A percentile compares a stretch with the other conserved stretches of the same genome.
phyloP scores from a whole-genome alignment of 2,329 filamentous ascomycete species.

The Alternaria ethzedia region DNA sequence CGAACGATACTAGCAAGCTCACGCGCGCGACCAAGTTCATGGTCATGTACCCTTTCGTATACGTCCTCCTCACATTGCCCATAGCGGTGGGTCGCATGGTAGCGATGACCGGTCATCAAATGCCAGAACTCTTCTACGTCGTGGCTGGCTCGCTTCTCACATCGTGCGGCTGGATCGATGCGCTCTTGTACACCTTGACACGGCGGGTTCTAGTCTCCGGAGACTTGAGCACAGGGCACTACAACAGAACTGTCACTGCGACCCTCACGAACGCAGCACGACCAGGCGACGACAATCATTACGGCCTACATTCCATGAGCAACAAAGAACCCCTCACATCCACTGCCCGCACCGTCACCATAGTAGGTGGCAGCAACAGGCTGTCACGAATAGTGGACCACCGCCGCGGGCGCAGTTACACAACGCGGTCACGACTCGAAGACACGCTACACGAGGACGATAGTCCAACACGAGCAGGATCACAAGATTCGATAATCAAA shows the following conservation, averaged over 20 bases:
- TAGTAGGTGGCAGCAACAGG: slow-evolving; percentile 41
- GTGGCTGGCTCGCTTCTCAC: slow-evolving; percentile 65
- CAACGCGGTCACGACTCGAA: slow-evolving; percentile 16
- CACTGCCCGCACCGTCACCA: slow-evolving; percentile 41
- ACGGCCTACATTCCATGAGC: slow-evolving; percentile 38
- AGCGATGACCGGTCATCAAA: slow-evolving; percentile 45
- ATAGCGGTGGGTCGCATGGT: slow-evolving; percentile 58
- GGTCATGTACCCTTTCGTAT: slow-evolving; percentile 69
- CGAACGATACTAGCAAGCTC: slow-evolving; percentile 44
- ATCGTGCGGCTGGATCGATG: slow-evolving; percentile 54
- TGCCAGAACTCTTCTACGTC: slow-evolving; percentile 64
- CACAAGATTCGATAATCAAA: slow-evolving; percentile 45
- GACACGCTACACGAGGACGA: slow-evolving; percentile 26
- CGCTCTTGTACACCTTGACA: slow-evolving; percentile 52
- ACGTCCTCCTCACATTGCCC: slow-evolving; percentile 70
- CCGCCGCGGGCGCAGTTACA: slow-evolving; percentile 26
- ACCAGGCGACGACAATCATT: slow-evolving; percentile 33
- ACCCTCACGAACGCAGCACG: slow-evolving; percentile 30
- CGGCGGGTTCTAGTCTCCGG: slow-evolving; percentile 47
- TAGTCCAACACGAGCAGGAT: slow-evolving; percentile 37
- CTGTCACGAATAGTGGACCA: slow-evolving; percentile 39
- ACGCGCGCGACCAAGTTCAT: slow-evolving; percentile 60
- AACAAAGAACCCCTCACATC: slow-evolving; percentile 29
- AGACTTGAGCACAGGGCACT: slow-evolving; percentile 36
- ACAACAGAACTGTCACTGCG: slow-evolving; percentile 28